Conservation (phyloP, 345 rosid species). For the Draba incana region DNA sequence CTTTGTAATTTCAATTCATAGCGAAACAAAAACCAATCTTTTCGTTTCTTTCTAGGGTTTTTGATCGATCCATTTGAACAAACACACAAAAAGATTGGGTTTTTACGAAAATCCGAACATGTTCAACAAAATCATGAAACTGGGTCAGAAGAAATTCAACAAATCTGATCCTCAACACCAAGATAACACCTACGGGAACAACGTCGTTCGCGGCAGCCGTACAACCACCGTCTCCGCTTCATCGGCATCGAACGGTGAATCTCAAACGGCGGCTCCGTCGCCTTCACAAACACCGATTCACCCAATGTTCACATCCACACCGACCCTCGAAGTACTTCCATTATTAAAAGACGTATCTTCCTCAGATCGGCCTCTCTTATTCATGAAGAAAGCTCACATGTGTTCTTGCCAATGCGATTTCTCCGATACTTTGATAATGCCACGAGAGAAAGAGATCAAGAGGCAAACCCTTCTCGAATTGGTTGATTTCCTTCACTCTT, state of each 20-base stretch:
- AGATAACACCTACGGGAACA: slow-evolving; percentile 36
- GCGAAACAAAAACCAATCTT: not conserved
- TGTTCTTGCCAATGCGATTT: slow-evolving; percentile 46
- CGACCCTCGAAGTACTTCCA: slow-evolving; percentile 44
- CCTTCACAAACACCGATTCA: slow-evolving; percentile 33
- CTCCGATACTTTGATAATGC: slow-evolving; percentile 45
- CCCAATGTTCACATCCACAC: slow-evolving; percentile 38
- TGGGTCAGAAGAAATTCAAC: slow-evolving; percentile 48
- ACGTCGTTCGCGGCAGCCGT: slow-evolving; percentile 39
- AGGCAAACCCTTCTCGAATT: slow-evolving; percentile 45
- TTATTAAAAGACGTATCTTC: slow-evolving; percentile 46
- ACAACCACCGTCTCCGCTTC: slow-evolving; percentile 9
- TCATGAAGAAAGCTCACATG: slow-evolving; percentile 48
- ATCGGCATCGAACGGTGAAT: slow-evolving; percentile 24
- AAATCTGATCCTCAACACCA: slow-evolving; percentile 45
- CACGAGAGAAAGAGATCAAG: slow-evolving; percentile 50
- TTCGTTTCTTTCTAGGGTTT: slow-evolving; percentile 1
- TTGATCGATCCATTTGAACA: slow-evolving; percentile 25
- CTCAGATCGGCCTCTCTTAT: slow-evolving; percentile 46
- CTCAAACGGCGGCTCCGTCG: slow-evolving; percentile 33
- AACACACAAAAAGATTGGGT: slow-evolving; percentile 1
- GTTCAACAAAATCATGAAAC: slow-evolving; percentile 45
- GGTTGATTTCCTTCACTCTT: slow-evolving; percentile 45
- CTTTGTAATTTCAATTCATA: not conserved
- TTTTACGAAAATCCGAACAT: slow-evolving; percentile 34